Conservation (phyloP, 2,329 filamentous ascomycete species). For the Aspergillus sp. region DNA sequence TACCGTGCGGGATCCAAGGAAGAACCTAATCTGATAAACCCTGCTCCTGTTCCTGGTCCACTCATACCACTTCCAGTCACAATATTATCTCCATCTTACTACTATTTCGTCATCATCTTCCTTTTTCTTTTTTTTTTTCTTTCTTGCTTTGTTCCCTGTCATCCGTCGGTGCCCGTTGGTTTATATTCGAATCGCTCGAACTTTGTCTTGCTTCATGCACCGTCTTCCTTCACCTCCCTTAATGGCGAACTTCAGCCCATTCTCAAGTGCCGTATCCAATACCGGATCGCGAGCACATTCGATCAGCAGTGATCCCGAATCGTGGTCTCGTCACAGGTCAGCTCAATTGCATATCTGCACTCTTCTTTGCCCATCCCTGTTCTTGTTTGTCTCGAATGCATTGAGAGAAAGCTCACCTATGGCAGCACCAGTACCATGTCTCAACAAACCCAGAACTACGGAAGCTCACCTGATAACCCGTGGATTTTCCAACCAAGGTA, state of each 20-base stretch:
- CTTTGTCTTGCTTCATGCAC: slow-evolving; percentile 22
- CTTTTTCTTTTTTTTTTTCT: neutral
- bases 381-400: neutral
- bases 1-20: neutral
- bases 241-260: slow-evolving; percentile 24
- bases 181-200: no score
- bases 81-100: neutral
- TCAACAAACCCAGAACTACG: slow-evolving; percentile 24
- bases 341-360: slow-evolving; percentile 14
- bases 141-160: neutral
- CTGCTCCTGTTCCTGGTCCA: neutral
- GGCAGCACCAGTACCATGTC: slow-evolving; percentile 19
- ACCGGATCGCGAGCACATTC: slow-evolving; percentile 25
- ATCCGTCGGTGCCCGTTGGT: no score
- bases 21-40: neutral
- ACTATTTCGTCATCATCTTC: neutral
- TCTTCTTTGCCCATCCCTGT: neutral
- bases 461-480: slow-evolving; percentile 19
- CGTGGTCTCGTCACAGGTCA: slow-evolving; percentile 30
- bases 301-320: slow-evolving; percentile 23
- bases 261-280: slow-evolving; percentile 22
- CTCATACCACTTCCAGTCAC: slow-evolving; percentile 1
- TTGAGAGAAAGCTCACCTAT: slow-evolving; percentile 19
- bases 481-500: slow-evolving; percentile 35
- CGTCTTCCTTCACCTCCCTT: slow-evolving; percentile 21